Evolutionary conservation across 2,329 filamentous ascomycete species (phyloP).

Genomic region (Colletotrichum lentis): DNA sequence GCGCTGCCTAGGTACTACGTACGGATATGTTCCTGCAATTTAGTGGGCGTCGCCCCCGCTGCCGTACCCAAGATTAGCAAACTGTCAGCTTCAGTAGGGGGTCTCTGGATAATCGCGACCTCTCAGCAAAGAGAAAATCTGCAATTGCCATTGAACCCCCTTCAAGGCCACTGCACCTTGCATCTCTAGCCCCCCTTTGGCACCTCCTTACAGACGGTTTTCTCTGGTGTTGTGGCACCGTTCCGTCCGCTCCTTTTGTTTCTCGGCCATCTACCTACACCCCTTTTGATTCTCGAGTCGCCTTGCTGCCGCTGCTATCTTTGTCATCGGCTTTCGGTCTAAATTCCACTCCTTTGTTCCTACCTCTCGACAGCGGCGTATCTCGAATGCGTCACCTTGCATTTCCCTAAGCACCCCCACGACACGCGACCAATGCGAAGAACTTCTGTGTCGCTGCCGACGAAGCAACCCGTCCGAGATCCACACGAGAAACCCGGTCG

Average conservation of each 20-base stretch:
- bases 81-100: constrained; percentile 34
- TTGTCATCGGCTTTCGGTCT: constrained; percentile 25
- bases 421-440: constrained; percentile 62
- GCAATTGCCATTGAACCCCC: constrained; percentile 31
- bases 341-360: constrained; percentile 33
- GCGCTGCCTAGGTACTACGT: too few species aligned
- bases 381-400: constrained; percentile 40
- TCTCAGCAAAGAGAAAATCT: constrained; percentile 34
- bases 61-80: constrained; percentile 35
- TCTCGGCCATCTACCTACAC: constrained; percentile 35
- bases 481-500: constrained; percentile 71
- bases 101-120: constrained; percentile 26
- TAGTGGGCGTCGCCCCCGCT: constrained; percentile 32
- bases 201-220: constrained; percentile 30
- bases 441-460: constrained; percentile 70
- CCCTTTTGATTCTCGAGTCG: constrained; percentile 28
- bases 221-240: constrained; percentile 14
- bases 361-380: constrained; percentile 21
- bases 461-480: constrained; percentile 66
- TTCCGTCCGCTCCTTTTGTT: constrained; percentile 33
- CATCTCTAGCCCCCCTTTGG: constrained; percentile 21
- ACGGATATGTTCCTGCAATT: constrained; percentile 17
- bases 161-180: constrained; percentile 26
- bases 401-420: constrained; percentile 25
- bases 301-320: constrained; percentile 22